These are phyloP conservation scores for Xylaria sp. DNA, from an alignment of 2,329 filamentous ascomycete genomes.

Conservation along the genomic window DNA sequence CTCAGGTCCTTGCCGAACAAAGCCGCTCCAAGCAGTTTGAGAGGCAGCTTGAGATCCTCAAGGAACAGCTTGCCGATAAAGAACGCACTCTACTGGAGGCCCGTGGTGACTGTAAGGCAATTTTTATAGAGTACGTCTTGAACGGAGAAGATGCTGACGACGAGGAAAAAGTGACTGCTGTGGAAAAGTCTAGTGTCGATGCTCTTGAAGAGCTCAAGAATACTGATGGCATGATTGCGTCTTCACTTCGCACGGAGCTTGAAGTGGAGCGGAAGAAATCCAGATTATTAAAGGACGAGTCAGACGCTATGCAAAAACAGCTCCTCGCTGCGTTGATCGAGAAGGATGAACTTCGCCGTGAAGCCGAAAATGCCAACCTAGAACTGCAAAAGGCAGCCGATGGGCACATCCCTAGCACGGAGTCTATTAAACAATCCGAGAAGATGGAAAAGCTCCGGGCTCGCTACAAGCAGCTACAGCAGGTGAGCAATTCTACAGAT, in stretches of 20 bases:
- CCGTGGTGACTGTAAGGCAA: constrained; percentile 57
- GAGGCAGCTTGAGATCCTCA: constrained; percentile 51
- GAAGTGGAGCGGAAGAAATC: constrained; percentile 59
- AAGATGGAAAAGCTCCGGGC: constrained; percentile 64
- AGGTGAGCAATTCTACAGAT: constrained; percentile 54
- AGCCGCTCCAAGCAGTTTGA: constrained; percentile 51
- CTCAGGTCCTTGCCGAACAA: constrained; percentile 56
- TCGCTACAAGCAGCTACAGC: constrained; percentile 61
- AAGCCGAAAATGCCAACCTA: constrained; percentile 53
- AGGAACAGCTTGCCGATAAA: constrained; percentile 55
- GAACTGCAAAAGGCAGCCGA: constrained; percentile 48
- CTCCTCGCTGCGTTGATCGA: constrained; percentile 64
- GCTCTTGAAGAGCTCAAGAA: constrained; percentile 64
- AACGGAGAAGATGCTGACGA: constrained; percentile 36
- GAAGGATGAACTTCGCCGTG: constrained; percentile 65
- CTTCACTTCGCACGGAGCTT: constrained; percentile 64
- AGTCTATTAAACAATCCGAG: constrained; percentile 48
- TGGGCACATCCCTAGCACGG: constrained; percentile 41
- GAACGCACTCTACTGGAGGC: constrained; percentile 61
- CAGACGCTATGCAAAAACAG: constrained; percentile 63
- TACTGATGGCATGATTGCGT: constrained; percentile 63
- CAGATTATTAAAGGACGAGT: constrained; percentile 55
- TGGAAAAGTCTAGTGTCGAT: constrained; percentile 59
- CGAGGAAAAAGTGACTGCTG: constrained; percentile 52
- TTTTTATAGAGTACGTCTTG: constrained; percentile 32